These are phyloP conservation scores for Phytophthora litchii DNA, from an alignment of 352 stramenopile species.

Conservation along the genomic window DNA sequence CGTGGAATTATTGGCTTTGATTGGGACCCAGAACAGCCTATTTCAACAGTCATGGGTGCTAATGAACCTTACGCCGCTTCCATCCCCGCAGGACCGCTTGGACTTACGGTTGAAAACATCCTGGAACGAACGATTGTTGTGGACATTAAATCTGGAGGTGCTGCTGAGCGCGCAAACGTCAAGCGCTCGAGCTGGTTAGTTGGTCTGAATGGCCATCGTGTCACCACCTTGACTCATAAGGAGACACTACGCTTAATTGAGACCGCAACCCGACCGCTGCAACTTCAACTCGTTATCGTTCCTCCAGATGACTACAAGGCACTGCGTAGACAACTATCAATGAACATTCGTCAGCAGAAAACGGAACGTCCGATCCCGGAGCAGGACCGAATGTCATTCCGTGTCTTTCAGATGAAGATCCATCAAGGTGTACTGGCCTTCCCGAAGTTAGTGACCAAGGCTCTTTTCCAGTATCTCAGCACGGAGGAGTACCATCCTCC, in stretches of 20 bases:
- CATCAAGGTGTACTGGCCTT: slow-evolving; percentile 80
- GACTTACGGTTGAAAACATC: slow-evolving; percentile 90
- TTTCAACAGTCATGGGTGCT: slow-evolving; percentile 51
- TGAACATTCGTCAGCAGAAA: slow-evolving; percentile 88
- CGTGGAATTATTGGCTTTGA: slow-evolving; percentile 72
- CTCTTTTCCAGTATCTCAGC: slow-evolving; percentile 81
- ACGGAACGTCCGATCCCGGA: slow-evolving; percentile 81
- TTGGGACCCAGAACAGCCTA: slow-evolving; percentile 60
- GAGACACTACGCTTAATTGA: slow-evolving; percentile 88
- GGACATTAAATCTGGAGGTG: slow-evolving; percentile 84
- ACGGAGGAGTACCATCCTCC: slow-evolving; percentile 67
- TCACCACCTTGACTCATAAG: slow-evolving; percentile 87
- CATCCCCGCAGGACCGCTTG: slow-evolving; percentile 81
- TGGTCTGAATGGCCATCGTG: slow-evolving; percentile 69
- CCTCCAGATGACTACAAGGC: slow-evolving; percentile 76
- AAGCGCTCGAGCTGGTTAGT: slow-evolving; percentile 87
- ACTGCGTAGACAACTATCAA: slow-evolving; percentile 75
- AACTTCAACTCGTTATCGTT: slow-evolving; percentile 76
- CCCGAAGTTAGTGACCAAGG: slow-evolving; percentile 63
- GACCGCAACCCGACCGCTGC: slow-evolving; percentile 66
- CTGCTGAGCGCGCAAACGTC: slow-evolving; percentile 76
- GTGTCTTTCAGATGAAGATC: slow-evolving; percentile 86
- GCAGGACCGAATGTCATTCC: slow-evolving; percentile 87
- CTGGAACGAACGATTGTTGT: slow-evolving; percentile 89
- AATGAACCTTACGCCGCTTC: slow-evolving; percentile 63